A percentile compares a stretch with the other conserved stretches of the same genome.
These are phyloP conservation scores for Eudorina sp. DNA, from an alignment of 139 green algal species.

Conservation along the genomic window DNA sequence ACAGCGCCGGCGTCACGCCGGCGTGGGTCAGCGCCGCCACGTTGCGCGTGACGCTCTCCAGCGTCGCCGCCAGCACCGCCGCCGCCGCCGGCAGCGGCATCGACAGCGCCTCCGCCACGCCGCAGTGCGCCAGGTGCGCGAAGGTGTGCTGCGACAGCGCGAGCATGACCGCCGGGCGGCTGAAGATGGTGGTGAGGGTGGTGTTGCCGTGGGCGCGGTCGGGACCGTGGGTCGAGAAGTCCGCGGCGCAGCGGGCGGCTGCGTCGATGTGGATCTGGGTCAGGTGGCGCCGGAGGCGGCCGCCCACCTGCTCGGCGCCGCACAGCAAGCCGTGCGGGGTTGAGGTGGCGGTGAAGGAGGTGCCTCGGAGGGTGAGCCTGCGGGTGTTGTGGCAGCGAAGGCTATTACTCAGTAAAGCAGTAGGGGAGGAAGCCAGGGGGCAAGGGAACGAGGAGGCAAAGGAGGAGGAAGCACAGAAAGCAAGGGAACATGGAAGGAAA, in stretches of 20 bases:
- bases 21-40: background rate
- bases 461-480: background rate
- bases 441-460: background rate
- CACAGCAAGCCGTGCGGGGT: constrained; percentile 16
- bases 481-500: background rate
- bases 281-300: constrained; percentile 54
- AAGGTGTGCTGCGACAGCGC: constrained; percentile 50
- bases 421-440: background rate
- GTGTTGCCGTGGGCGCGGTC: background rate
- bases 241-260: background rate
- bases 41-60: constrained; percentile 16
- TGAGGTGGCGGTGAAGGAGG: constrained; percentile 41
- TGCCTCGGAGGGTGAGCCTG: constrained; percentile 12
- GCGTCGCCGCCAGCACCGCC: constrained; percentile 16
- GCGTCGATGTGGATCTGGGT: constrained; percentile 53
- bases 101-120: background rate
- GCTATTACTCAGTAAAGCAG: background rate
- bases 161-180: constrained; percentile 10
- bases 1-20: constrained; percentile 34
- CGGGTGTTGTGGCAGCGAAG: no score
- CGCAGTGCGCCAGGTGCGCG: constrained; percentile 24
- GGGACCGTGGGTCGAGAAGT: background rate
- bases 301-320: constrained; percentile 39
- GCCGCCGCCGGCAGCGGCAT: constrained; percentile 24
- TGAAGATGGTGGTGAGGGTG: constrained; percentile 16